A percentile compares a stretch with the other conserved stretches of the same genome.
phyloP scores from a whole-genome alignment of 805 yeast species.

The Yarrowia sp. region DNA sequence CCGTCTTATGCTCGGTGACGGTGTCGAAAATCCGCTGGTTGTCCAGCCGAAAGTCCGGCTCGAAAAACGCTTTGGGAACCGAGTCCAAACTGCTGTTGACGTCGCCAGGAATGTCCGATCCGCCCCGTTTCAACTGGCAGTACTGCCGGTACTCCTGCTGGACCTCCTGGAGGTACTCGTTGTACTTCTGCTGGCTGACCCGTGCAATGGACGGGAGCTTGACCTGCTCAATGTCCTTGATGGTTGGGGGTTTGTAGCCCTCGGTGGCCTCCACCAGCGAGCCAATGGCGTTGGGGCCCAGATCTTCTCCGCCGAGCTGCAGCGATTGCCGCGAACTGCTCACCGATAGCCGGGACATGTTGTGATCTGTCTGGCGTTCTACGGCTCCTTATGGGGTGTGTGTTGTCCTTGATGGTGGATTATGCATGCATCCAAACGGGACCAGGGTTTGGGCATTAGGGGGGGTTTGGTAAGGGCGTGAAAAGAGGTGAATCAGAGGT shows the following conservation, averaged over 20 bases:
- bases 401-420: slow-evolving; percentile 22
- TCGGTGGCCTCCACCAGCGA: slow-evolving; percentile 34
- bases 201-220: slow-evolving; percentile 34
- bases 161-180: slow-evolving; percentile 29
- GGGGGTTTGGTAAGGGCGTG: neutral
- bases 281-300: slow-evolving; percentile 37
- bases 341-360: slow-evolving; percentile 36
- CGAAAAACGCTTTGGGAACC: slow-evolving; percentile 75
- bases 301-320: slow-evolving; percentile 29
- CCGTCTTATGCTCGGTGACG: slow-evolving; percentile 68
- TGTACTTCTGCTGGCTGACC: slow-evolving; percentile 23
- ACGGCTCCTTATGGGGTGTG: slow-evolving; percentile 25
- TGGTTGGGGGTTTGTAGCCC: slow-evolving; percentile 33
- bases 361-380: slow-evolving; percentile 12
- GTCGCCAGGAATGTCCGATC: slow-evolving; percentile 18
- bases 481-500: too few relatives aligned
- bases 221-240: slow-evolving; percentile 39
- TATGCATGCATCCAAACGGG: slow-evolving; percentile 24
- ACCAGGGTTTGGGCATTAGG: slow-evolving; percentile 23
- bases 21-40: slow-evolving; percentile 83
- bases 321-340: slow-evolving; percentile 35
- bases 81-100: slow-evolving; percentile 13
- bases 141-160: slow-evolving; percentile 29
- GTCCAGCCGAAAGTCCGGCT: slow-evolving; percentile 76
- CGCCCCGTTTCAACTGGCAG: slow-evolving; percentile 28